A percentile compares a stretch with the other conserved stretches of the same genome.
Conservation (phyloP, 306 rosid species). For the Arachis stenosperma region DNA sequence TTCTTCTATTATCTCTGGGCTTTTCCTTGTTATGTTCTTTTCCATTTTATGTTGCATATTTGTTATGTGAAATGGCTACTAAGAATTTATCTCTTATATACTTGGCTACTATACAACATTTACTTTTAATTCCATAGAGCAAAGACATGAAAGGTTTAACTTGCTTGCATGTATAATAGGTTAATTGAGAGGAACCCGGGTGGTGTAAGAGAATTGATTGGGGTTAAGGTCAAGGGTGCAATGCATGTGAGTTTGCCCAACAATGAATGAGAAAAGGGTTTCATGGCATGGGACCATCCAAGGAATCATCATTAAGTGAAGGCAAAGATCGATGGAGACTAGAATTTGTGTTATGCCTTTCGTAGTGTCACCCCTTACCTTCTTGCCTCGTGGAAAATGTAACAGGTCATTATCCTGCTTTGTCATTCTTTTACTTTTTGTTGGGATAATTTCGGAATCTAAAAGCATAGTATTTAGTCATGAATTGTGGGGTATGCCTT, state of each 20-base stretch:
- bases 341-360: not conserved
- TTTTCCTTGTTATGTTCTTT: not conserved
- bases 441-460: not conserved
- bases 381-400: not conserved
- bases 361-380: not conserved
- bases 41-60: not conserved
- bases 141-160: too few species aligned
- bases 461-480: too few species aligned
- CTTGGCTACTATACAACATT: not conserved
- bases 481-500: too few species aligned
- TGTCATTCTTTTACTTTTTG: not conserved
- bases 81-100: not conserved
- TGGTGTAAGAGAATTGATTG: not conserved
- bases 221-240: not conserved
- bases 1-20: not conserved
- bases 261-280: not conserved
- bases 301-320: not conserved
- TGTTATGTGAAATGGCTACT: not conserved
- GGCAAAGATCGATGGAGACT: not conserved
- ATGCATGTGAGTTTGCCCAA: constrained; percentile 9
- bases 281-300: not conserved
- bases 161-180: not conserved
- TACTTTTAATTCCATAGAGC: not conserved
- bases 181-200: not conserved
- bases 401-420: not conserved